Evolutionary conservation across 192 early-diverging fungal species (phyloP), one percentile per base, ranked within the genome.

Genomic region (Chytriomyces confervae): DNA sequence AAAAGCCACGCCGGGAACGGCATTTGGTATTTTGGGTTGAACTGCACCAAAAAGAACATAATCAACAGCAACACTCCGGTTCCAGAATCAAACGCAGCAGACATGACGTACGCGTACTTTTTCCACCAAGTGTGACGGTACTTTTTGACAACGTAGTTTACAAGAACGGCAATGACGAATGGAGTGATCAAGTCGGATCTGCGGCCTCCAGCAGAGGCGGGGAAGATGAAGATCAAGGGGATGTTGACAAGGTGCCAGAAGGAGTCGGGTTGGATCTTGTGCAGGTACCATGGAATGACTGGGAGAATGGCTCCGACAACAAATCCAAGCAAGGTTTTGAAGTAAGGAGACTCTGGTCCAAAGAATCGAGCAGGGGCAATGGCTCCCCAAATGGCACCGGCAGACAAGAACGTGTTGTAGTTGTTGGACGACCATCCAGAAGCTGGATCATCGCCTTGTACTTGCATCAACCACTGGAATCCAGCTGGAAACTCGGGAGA

Each of bases 381-480:
- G 8, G 86, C 85, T 36, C 92, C 93, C 92, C 92, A 95, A 61
- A 95, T 90, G 60, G 90, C 81, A 11, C 86, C 91, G 48, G 89
- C 88, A 50, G 84, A 88, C 81, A 86, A 87, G 75, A 93, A 94
- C 36, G 87, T 85, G 8, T 62, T 27, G 80, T 84, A 84, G 71
- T 74, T 16, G 24, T 51, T 53, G 46, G 51, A 65, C 5, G 10
- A 8, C 82, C 82, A 83, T 50, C 68, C 68, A 18, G 47, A 20
- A 49, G 68, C 16, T 18, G 68, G 68, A 10, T 36, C 16, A n/a
- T 13, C 16, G 18, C 3, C 24, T 23, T 65, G 24, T 3, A 7
- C 18, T 23, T 65, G 24, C 11, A 65, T 13, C 24, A 20, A 13
- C 64, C 64, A 65, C 5, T 20, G 11, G 11, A 13, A 65, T 65